A percentile compares a stretch with the other conserved stretches of the same genome.
These are phyloP conservation scores for Magnaporthiopsis rhizophila DNA, from an alignment of 2,329 filamentous ascomycete genomes.

Conservation along the genomic window DNA sequence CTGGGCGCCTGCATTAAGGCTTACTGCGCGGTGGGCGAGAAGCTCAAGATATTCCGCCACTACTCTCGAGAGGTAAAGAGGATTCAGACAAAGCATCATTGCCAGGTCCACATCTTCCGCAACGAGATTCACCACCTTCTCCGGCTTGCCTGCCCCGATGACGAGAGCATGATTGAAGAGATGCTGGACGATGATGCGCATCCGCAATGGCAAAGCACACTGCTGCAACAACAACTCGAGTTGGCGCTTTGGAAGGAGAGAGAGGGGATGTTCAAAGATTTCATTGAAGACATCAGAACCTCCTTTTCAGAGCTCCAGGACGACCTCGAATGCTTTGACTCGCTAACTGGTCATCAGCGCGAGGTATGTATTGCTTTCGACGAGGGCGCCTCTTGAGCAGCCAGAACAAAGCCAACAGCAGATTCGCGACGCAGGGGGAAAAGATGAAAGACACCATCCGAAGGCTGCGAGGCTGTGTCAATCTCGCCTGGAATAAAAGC, in stretches of 20 bases:
- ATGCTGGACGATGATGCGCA: constrained; percentile 7
- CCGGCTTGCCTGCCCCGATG: not conserved
- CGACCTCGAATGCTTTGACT: not conserved
- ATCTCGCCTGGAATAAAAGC: constrained; percentile 5
- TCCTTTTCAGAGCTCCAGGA: not conserved
- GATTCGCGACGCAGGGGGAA: constrained; percentile 1
- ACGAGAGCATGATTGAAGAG: not conserved
- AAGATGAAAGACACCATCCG: constrained; percentile 4
- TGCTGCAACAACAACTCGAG: not conserved
- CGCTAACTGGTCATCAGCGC: not conserved
- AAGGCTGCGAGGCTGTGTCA: not conserved
- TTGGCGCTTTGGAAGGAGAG: not conserved
- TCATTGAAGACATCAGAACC: not conserved
- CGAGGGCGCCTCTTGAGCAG: not conserved
- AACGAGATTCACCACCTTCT: constrained; percentile 8
- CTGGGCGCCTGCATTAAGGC: constrained; percentile 2
- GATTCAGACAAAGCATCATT: not conserved
- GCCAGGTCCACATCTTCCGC: constrained; percentile 3
- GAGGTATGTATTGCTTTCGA: not conserved
- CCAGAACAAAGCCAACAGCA: not conserved
- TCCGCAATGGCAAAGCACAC: not conserved
- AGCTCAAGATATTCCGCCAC: constrained; percentile 7
- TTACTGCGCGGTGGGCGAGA: not conserved
- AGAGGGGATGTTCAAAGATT: not conserved
- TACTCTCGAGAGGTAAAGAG: constrained; percentile 2